These are phyloP conservation scores for Parathielavia hyrcaniae DNA, from an alignment of 495 filamentous ascomycete genomes.

Conservation along the genomic window DNA sequence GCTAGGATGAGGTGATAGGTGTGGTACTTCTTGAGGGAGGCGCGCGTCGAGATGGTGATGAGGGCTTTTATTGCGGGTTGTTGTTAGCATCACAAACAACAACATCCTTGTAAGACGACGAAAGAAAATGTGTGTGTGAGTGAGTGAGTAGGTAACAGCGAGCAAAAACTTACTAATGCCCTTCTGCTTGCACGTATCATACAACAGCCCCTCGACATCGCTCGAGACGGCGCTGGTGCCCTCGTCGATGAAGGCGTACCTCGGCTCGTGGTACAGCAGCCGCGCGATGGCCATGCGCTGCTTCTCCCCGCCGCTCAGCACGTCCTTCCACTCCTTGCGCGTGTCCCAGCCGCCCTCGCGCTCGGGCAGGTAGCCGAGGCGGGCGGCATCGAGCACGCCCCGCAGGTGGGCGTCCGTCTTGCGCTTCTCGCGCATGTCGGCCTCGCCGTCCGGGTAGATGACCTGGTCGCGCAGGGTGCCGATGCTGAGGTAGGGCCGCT, in stretches of 20 bases:
- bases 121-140: not conserved
- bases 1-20: slow-evolving; percentile 81
- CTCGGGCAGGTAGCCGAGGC: slow-evolving; percentile 79
- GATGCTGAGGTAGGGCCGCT: slow-evolving; percentile 85
- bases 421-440: slow-evolving; percentile 82
- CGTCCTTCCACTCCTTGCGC: slow-evolving; percentile 97
- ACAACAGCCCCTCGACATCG: slow-evolving; percentile 91
- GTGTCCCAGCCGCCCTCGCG: slow-evolving; percentile 97
- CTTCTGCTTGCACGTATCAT: slow-evolving; percentile 83
- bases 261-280: slow-evolving; percentile 87
- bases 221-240: slow-evolving; percentile 88
- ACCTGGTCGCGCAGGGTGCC: slow-evolving; percentile 97
- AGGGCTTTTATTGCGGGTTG: slow-evolving; percentile 50
- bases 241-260: slow-evolving; percentile 91
- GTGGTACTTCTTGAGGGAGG: slow-evolving; percentile 90
- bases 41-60: slow-evolving; percentile 89
- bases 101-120: too few relatives aligned
- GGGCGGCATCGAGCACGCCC: slow-evolving; percentile 70
- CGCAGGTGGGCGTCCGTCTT: slow-evolving; percentile 68
- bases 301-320: slow-evolving; percentile 96
- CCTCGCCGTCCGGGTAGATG: slow-evolving; percentile 91
- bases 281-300: slow-evolving; percentile 88
- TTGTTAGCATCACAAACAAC: not conserved
- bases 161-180: slow-evolving; percentile 87
- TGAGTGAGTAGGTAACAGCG: not conserved